Evolutionary conservation across 306 rosid genomes (phyloP), one percentile per base, ranked within the genome.

Genomic region (Lablab purpureus): DNA sequence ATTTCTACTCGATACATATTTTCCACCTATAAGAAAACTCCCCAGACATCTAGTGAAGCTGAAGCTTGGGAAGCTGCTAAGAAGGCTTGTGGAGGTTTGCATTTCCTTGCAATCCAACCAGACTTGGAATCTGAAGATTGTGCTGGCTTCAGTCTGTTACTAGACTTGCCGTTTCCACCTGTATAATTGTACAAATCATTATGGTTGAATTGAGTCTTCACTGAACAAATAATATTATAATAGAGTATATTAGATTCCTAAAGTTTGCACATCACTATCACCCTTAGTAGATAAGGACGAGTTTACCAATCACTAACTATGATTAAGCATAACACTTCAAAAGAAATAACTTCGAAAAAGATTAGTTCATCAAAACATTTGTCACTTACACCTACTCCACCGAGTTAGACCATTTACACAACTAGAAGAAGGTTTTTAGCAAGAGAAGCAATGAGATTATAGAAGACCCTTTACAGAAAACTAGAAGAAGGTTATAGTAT

Each of bases 51-150:
- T 11, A 86, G 54, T 21, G 99, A 95, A 87, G 94, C 98, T 13
- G 97, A 93, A 81, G 98, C 97, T 10, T 95, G 99, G 98, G 99
- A 95, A 87, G 94, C 91, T 65, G 96, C 99, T 40, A 95, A 93
- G 90, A 93, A 93, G 82, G 88, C 89, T 78, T 84, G 87, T 25
- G 96, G 98, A 54, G 99, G 99, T 34, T 87, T 95, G 81, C 99
- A 95, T 86, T 95, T 95, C 88, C 99, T 95, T 63, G 99, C 99
- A 81, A 87, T 95, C 80, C 98, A 95, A 68, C 90, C 88, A 30
- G 90, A 91, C 83, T 89, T 92, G 58, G 92, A 93, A 45, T 90
- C 97, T 7, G 97, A 95, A 85, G 90, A 90, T 30, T 91, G 97
- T 82, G 83, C 83, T 85, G 99, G 99, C 67, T 91, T 91, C 83